Evolutionary conservation across 768 basidiomycete genomes (phyloP).

Genomic region (Leccinum pellstonianum): DNA sequence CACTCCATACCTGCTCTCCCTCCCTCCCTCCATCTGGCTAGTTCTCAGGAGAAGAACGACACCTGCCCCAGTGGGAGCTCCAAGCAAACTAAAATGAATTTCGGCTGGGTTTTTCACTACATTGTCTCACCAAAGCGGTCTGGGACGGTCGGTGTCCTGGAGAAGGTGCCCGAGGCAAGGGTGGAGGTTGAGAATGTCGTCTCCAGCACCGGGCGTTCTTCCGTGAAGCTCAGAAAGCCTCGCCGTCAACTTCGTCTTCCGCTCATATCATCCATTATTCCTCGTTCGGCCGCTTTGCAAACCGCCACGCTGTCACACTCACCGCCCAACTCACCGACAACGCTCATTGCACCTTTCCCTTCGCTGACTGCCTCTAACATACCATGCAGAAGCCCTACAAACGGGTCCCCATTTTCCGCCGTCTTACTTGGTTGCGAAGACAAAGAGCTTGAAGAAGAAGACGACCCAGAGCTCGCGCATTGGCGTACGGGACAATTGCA

Average conservation of each 20-base stretch:
- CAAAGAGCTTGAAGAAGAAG: slow-evolving; percentile 4
- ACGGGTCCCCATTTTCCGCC: slow-evolving; percentile 12
- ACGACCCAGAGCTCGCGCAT: slow-evolving; percentile 1
- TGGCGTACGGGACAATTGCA: slow-evolving; percentile 25
- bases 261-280: neutral
- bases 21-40: slow-evolving; percentile 15
- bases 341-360: slow-evolving; percentile 13
- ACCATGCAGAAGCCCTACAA: slow-evolving; percentile 13
- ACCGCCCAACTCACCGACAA: slow-evolving; percentile 2
- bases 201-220: neutral
- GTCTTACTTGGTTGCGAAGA: slow-evolving; percentile 10
- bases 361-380: slow-evolving; percentile 9
- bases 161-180: slow-evolving; percentile 2
- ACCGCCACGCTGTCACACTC: neutral
- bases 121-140: slow-evolving; percentile 18
- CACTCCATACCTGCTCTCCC: slow-evolving; percentile 12
- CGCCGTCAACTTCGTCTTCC: neutral
- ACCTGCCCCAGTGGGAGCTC: slow-evolving; percentile 32
- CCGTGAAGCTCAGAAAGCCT: neutral
- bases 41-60: slow-evolving; percentile 7
- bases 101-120: slow-evolving; percentile 44
- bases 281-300: slow-evolving; percentile 5
- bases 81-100: slow-evolving; percentile 36
- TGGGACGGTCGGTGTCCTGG: neutral
- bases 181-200: slow-evolving; percentile 2